These are phyloP conservation scores for Myrica gale DNA, from an alignment of 306 rosid species.

Conservation along the genomic window DNA sequence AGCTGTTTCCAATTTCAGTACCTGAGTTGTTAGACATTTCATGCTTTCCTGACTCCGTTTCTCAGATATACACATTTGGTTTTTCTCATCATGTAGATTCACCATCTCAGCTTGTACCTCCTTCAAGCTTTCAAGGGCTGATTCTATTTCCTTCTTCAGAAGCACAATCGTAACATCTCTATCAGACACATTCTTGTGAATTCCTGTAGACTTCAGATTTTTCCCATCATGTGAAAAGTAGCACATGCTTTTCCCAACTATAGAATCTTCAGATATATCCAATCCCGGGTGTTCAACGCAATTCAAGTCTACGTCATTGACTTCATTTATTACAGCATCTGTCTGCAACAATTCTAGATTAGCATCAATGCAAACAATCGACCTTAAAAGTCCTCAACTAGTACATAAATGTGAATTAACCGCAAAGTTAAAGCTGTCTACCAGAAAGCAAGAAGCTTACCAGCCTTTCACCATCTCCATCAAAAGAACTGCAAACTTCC, in stretches of 20 bases:
- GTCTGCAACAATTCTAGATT: slow-evolving; percentile 63
- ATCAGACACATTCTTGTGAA: slow-evolving; percentile 36
- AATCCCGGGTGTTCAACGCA: slow-evolving; percentile 32
- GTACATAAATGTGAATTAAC: slow-evolving; percentile 34
- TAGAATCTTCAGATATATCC: slow-evolving; percentile 32
- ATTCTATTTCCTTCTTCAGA: slow-evolving; percentile 75
- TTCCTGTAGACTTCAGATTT: slow-evolving; percentile 29
- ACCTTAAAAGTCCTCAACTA: slow-evolving; percentile 31
- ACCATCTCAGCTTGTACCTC: slow-evolving; percentile 80
- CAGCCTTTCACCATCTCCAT: slow-evolving; percentile 44
- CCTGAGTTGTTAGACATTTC: slow-evolving; percentile 42
- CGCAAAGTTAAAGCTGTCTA: slow-evolving; percentile 32
- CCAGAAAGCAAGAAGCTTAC: slow-evolving; percentile 60
- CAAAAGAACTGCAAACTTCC: slow-evolving; percentile 36
- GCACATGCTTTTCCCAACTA: slow-evolving; percentile 26
- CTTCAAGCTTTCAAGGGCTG: slow-evolving; percentile 75
- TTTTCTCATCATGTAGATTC: slow-evolving; percentile 62
- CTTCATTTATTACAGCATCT: slow-evolving; percentile 37
- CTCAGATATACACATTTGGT: slow-evolving; percentile 53
- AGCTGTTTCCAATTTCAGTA: slow-evolving; percentile 53
- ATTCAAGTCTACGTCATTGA: slow-evolving; percentile 23
- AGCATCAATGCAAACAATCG: slow-evolving; percentile 38
- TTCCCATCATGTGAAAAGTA: slow-evolving; percentile 19
- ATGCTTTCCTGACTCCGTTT: slow-evolving; percentile 53
- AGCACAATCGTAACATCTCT: slow-evolving; percentile 66